A percentile compares a stretch with the other conserved stretches of the same genome.
Evolutionary conservation across 768 basidiomycete species (phyloP).

Genomic region (Melanogaster broomeanus): DNA sequence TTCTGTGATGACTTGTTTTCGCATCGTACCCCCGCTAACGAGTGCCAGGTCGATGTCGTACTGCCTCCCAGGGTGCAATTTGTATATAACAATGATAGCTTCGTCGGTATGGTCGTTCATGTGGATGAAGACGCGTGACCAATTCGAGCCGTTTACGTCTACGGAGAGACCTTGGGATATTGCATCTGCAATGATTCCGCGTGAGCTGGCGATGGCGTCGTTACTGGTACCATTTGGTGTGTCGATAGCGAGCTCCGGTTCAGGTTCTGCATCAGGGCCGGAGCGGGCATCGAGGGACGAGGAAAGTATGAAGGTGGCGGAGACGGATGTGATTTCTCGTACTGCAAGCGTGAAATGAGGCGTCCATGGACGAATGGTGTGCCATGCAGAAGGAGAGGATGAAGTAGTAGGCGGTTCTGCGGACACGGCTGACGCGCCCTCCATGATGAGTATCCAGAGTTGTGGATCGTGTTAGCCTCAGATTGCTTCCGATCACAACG

Average conservation of each 20-base stretch:
- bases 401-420: conserved; percentile 16
- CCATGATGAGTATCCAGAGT: conserved; percentile 14
- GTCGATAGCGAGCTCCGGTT: conserved; percentile 32
- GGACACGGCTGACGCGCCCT: conserved; percentile 7
- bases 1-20: conserved; percentile 70
- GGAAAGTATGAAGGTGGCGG: conserved; percentile 72
- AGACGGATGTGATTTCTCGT: conserved; percentile 80
- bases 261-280: conserved; percentile 14
- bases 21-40: conserved; percentile 60
- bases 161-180: conserved; percentile 76
- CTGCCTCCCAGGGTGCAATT: conserved; percentile 83
- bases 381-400: conserved; percentile 49
- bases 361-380: conserved; percentile 74
- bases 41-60: conserved; percentile 89
- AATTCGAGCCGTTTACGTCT: conserved; percentile 76
- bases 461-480: not conserved
- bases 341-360: conserved; percentile 71
- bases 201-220: conserved; percentile 31
- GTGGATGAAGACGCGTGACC: conserved; percentile 78
- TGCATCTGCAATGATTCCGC: conserved; percentile 60
- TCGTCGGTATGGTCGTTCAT: conserved; percentile 83
- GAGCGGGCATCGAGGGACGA: conserved; percentile 43
- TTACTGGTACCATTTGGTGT: conserved; percentile 39
- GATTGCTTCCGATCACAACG: not conserved
- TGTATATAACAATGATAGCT: conserved; percentile 89